Evolutionary conservation across 176 grass and related monocot species (phyloP).

Genomic region (Aegilops sharonensis): DNA sequence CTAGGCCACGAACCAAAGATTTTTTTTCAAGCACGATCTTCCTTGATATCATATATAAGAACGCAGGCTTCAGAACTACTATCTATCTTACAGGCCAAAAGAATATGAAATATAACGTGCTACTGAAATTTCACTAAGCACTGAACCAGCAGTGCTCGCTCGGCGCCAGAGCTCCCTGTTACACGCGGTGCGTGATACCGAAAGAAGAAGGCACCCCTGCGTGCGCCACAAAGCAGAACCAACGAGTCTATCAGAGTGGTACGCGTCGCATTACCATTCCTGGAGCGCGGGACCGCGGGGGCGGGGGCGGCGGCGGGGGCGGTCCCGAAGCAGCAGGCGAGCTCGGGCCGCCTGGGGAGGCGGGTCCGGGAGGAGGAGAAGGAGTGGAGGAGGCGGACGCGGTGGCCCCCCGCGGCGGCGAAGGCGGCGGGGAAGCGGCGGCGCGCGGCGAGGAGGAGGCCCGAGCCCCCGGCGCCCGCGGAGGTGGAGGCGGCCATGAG

Average conservation of each 20-base stretch:
- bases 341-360: background rate
- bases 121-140: too few species aligned
- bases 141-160: too few species aligned
- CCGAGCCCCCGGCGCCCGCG: constrained; percentile 18
- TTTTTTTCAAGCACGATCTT: too few species aligned
- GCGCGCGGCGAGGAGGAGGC: constrained; percentile 23
- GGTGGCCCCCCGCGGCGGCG: background rate
- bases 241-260: background rate
- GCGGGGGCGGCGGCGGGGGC: constrained; percentile 4
- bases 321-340: constrained; percentile 32
- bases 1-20: background rate
- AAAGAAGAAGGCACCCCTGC: too few species aligned
- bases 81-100: too few species aligned
- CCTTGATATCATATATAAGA: too few species aligned
- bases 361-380: constrained; percentile 5
- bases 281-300: constrained; percentile 14
- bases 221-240: background rate
- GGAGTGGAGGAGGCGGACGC: constrained; percentile 28
- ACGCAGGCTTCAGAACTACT: too few species aligned
- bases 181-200: too few species aligned
- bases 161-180: too few species aligned
- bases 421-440: constrained; percentile 10
- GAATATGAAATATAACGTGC: too few species aligned
- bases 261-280: constrained; percentile 31
- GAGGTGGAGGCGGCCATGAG: constrained; percentile 44